These are phyloP conservation scores for Backusella sp. DNA, from an alignment of 192 early-diverging fungal species.

Conservation along the genomic window DNA sequence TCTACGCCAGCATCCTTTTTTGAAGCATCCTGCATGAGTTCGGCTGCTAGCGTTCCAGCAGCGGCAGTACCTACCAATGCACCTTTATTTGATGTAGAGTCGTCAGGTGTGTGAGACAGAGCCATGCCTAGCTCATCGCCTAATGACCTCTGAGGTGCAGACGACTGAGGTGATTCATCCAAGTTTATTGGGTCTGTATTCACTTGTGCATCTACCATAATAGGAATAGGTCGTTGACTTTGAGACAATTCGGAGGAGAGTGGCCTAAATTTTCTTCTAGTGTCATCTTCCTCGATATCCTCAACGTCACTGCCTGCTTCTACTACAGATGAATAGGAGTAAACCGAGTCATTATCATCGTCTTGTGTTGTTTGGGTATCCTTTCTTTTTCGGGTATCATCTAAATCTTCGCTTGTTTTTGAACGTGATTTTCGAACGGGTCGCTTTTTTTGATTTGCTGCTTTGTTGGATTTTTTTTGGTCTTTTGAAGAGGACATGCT, in stretches of 20 bases:
- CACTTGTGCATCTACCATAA: constrained; percentile 23
- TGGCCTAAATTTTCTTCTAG: constrained; percentile 16
- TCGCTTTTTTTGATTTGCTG: neutral
- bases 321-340: neutral
- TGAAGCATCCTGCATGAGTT: neutral
- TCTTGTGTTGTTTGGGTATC: constrained; percentile 14
- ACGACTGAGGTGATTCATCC: neutral
- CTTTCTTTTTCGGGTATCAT: constrained; percentile 3
- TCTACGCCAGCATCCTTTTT: neutral
- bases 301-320: constrained; percentile 22
- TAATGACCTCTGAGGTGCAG: constrained; percentile 4
- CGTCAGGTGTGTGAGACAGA: neutral
- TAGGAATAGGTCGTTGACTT: constrained; percentile 13
- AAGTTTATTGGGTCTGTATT: constrained; percentile 22
- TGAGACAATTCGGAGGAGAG: constrained; percentile 30
- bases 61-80: neutral
- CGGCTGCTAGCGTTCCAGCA: neutral
- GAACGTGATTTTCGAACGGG: constrained; percentile 1
- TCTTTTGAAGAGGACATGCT: neutral
- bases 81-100: neutral
- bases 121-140: constrained; percentile 15
- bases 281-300: constrained; percentile 1
- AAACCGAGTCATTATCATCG: constrained; percentile 6
- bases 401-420: neutral
- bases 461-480: neutral